phyloP scores from a whole-genome alignment of 352 stramenopile species.

The Globisporangium perplexum region DNA sequence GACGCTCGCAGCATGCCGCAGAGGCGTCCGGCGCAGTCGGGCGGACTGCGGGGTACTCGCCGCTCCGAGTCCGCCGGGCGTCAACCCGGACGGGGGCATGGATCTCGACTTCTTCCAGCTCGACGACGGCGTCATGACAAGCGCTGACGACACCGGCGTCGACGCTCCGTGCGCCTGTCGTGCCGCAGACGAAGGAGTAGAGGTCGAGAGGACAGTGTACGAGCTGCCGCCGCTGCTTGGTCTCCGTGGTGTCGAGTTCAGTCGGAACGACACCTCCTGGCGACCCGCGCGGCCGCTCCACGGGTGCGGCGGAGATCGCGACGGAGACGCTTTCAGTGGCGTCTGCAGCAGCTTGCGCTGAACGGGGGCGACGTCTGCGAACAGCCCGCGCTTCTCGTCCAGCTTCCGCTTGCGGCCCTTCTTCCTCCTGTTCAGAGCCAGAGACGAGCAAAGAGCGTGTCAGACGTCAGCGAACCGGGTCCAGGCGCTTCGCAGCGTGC shows the following conservation, averaged over 20 bases:
- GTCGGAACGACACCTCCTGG: neutral
- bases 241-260: conserved; percentile 8
- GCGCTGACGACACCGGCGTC: conserved; percentile 18
- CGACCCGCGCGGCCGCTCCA: conserved; percentile 33
- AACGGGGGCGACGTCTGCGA: conserved; percentile 26
- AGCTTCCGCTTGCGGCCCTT: conserved; percentile 61
- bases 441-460: neutral
- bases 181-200: conserved; percentile 1
- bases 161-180: conserved; percentile 4
- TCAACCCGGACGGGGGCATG: conserved; percentile 10
- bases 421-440: conserved; percentile 39
- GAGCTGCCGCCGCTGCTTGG: neutral
- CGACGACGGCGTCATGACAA: conserved; percentile 12
- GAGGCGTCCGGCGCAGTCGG: conserved; percentile 1
- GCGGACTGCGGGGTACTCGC: neutral
- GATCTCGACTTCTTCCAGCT: conserved; percentile 16
- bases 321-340: conserved; percentile 37
- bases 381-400: conserved; percentile 28
- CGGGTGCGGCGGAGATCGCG: conserved; percentile 26
- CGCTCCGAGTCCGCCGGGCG: neutral
- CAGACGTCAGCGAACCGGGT: neutral
- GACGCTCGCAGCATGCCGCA: conserved; percentile 3
- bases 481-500: too few relatives aligned
- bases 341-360: conserved; percentile 76
- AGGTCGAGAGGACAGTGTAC: conserved; percentile 6